Base-by-base conservation (phyloP, 441 rosid species). In the Populus tomentosa region DNA sequence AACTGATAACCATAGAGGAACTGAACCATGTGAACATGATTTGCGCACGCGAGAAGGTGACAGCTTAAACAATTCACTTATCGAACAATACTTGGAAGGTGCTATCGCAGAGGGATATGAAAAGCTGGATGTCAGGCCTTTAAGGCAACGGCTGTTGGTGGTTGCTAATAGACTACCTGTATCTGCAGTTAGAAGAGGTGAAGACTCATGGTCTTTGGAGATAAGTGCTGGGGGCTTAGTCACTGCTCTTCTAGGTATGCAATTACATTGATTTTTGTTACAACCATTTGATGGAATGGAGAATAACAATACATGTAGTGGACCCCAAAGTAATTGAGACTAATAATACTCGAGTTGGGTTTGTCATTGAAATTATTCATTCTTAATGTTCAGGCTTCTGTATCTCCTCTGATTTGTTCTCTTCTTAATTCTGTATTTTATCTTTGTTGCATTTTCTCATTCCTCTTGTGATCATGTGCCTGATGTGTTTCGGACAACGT, bases 91-190 rank as follows among this genome's bases (percentile, higher is more conserved):
- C 86, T 79, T 87, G 86, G 98, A 92, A 83, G 92, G 82, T 10
- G 91, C 89, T 62, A 78, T 76, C 50, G 73, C 78, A 67, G 95
- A 87, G 78, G 90, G 83, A 64, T 84, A 79, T 75, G 97, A 92
- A 77, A 86, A 86, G 80, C 88, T 76, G 80, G 95, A 90, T 75
- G 87, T 76, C 18, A 88, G 89, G 88, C 93, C 98, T 86, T 75
- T 83, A 76, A 91, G 87, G 87, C 98, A 97, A 78, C 83, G 99
- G 50, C 83, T 95, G 40, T 86, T 95, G 85, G 99, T 95, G 13
- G 99, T 95, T 78, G 99, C 99, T 79, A 96, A 96, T 53, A 89
- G 99, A 85, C 87, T 95, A 26, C 99, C 99, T 1, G 99, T 96
- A 73, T 96, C 98, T 82, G 99, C 98, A 0, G 91, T 94, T 80